These are phyloP conservation scores for Amauroascus verrucosus DNA, from an alignment of 2,329 filamentous ascomycete species.

Conservation along the genomic window DNA sequence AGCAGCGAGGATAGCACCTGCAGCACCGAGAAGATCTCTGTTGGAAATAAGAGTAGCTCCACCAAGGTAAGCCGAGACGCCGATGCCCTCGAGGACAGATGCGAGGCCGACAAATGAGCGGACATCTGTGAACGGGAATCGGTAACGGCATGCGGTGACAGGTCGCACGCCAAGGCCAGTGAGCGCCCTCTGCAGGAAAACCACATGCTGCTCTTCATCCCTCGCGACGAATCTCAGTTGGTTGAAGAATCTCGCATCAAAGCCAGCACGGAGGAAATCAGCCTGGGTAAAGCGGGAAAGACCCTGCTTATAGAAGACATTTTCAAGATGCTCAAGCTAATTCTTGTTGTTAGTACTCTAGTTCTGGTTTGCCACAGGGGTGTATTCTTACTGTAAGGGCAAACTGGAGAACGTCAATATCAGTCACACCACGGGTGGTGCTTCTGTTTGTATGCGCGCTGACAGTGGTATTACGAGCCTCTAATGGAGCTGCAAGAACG, in stretches of 20 bases:
- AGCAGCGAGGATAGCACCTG: constrained; percentile 53
- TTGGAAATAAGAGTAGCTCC: constrained; percentile 50
- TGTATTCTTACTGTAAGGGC: constrained; percentile 14
- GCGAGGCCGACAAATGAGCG: constrained; percentile 44
- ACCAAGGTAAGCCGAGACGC: constrained; percentile 52
- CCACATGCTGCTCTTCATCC: constrained; percentile 51
- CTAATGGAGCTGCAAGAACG: constrained; percentile 11
- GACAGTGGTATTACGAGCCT: constrained; percentile 8
- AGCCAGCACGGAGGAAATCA: constrained; percentile 46
- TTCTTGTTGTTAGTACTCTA: neutral
- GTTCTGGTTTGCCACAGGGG: neutral
- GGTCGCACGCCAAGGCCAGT: constrained; percentile 40
- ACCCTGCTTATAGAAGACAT: constrained; percentile 52
- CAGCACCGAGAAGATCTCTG: constrained; percentile 50
- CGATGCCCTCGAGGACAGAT: constrained; percentile 48
- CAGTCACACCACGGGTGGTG: constrained; percentile 5
- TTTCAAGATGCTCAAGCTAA: constrained; percentile 48
- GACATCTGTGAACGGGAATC: constrained; percentile 43
- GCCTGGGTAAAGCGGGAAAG: constrained; percentile 46
- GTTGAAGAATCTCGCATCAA: constrained; percentile 43
- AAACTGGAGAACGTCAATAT: constrained; percentile 18
- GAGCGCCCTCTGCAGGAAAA: constrained; percentile 43
- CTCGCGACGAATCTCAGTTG: constrained; percentile 47
- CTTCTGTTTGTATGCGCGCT: neutral
- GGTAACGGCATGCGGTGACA: constrained; percentile 47